Evolutionary conservation across 345 rosid genomes (phyloP), one percentile per base, ranked within the genome.

Genomic region (Euphorbia peplus): DNA sequence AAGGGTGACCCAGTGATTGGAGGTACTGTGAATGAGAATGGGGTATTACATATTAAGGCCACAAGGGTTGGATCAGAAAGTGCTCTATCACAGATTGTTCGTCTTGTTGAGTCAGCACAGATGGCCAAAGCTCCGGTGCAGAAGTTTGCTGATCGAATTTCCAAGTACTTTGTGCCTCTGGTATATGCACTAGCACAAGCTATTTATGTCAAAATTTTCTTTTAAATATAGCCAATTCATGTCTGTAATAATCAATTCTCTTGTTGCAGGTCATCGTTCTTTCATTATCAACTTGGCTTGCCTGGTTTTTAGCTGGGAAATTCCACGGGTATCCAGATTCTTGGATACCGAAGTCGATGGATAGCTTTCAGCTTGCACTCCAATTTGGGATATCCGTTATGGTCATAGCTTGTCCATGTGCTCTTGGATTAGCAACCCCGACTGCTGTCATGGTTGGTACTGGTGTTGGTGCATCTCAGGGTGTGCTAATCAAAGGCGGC

Each of bases 401-500:
- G 96, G 99, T 93, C 73, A 91, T 93, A 59, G 99, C 99, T 39
- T 93, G 99, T 66, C 99, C 97, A 24, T 93, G 99, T 72, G 97
- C 99, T 70, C 83, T 93, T 13, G 97, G 97, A 10, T 83, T 93
- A 13, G 99, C 99, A n/a, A 93, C 99, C 60, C 97, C 99, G 22
- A 93, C 99, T 0, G 99, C 99, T 69, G 97, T 93, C 62, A 93
- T 93, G 99, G 99, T 93, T 46, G 99, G 97, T 21, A 91, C 99
- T 4, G 99, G 99, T 48, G 97, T 91, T 44, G 97, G 99, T 61
- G 99, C 99, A 58, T 93, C 99, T 39, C 96, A 82, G 73, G 99
- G 99, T 19, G 90, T 93, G 41, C 82, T 93, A 35, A 89, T 93
- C 44, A 93, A 93, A 80, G 97, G 99, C 19, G 99, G 99, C 21